Percentiles rank a stretch among this genome's conserved stretches.
These are phyloP conservation scores for Simplicillium sp. DNA, from an alignment of 2,329 filamentous ascomycete genomes.

Conservation along the genomic window DNA sequence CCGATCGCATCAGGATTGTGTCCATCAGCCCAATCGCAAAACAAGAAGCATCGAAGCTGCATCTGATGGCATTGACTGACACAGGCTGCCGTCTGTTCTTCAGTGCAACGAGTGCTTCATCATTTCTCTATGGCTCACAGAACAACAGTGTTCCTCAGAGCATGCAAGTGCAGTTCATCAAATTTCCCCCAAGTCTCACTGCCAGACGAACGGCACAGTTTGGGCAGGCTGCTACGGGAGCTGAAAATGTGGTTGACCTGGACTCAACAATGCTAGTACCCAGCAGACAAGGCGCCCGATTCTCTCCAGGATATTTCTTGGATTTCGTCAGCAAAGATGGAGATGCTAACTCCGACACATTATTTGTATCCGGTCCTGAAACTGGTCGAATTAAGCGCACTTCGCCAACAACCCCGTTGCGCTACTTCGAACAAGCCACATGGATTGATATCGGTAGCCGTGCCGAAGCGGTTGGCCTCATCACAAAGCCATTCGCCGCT, in stretches of 20 bases:
- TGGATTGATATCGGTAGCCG: slow-evolving; percentile 62
- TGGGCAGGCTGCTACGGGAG: slow-evolving; percentile 7
- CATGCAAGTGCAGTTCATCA: slow-evolving; percentile 97
- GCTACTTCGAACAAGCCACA: slow-evolving; percentile 69
- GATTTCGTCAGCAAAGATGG: slow-evolving; percentile 64
- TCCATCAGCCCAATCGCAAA: slow-evolving; percentile 78
- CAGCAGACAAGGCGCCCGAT: slow-evolving; percentile 48
- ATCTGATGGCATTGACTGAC: slow-evolving; percentile 81
- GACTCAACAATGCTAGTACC: slow-evolving; percentile 37
- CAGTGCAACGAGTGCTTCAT: slow-evolving; percentile 74
- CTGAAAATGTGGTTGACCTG: slow-evolving; percentile 33
- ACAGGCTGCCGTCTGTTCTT: slow-evolving; percentile 89
- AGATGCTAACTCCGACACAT: slow-evolving; percentile 48
- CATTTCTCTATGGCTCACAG: slow-evolving; percentile 51
- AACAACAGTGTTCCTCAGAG: slow-evolving; percentile 68
- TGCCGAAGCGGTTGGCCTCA: slow-evolving; percentile 69
- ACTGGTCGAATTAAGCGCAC: slow-evolving; percentile 69
- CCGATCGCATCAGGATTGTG: slow-evolving; percentile 62
- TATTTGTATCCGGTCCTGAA: slow-evolving; percentile 85
- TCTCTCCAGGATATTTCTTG: slow-evolving; percentile 84
- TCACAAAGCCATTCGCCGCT: slow-evolving; percentile 64
- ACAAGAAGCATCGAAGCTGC: slow-evolving; percentile 70
- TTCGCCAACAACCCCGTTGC: slow-evolving; percentile 39
- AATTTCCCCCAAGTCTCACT: slow-evolving; percentile 62
- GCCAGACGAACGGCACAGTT: slow-evolving; percentile 19